Conservation (phyloP, 169 alveolate genomes). For the Plasmodium berghei region DNA sequence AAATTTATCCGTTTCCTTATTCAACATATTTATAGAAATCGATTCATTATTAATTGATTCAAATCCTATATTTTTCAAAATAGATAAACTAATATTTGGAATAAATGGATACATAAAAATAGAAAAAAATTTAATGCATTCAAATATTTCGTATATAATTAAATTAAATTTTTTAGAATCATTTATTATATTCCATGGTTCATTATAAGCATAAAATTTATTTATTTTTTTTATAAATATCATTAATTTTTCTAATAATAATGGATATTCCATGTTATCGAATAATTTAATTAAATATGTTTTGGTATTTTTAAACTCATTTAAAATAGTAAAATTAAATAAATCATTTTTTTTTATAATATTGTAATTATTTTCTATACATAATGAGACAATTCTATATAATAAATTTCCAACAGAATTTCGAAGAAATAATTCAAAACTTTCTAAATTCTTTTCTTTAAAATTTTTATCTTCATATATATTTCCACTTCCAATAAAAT, state of each 20-base stretch:
- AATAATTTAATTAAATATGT: constrained; percentile 9
- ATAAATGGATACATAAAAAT: constrained; percentile 51
- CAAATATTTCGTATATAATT: constrained; percentile 52
- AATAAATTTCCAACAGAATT: constrained; percentile 48
- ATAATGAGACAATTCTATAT: constrained; percentile 45
- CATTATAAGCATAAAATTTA: constrained; percentile 36
- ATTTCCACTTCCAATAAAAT: constrained; percentile 50
- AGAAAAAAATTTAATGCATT: constrained; percentile 56
- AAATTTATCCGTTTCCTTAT: constrained; percentile 7
- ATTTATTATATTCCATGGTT: constrained; percentile 37
- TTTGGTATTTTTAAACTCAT: constrained; percentile 6
- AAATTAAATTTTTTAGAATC: constrained; percentile 23
- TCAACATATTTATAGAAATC: constrained; percentile 22
- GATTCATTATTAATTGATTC: background rate
- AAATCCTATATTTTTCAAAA: constrained; percentile 55
- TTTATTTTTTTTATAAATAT: constrained; percentile 39
- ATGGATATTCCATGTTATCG: constrained; percentile 31
- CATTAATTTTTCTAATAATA: constrained; percentile 40
- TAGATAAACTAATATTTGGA: constrained; percentile 19
- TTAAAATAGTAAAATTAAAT: constrained; percentile 12
- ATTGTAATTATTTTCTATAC: constrained; percentile 40
- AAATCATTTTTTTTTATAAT: background rate
- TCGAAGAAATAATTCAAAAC: constrained; percentile 39
- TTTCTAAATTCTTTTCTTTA: constrained; percentile 31
- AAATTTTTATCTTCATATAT: constrained; percentile 64